These are phyloP conservation scores for Nicotiana noctiflora DNA, from an alignment of 257 asterid species.

Conservation along the genomic window DNA sequence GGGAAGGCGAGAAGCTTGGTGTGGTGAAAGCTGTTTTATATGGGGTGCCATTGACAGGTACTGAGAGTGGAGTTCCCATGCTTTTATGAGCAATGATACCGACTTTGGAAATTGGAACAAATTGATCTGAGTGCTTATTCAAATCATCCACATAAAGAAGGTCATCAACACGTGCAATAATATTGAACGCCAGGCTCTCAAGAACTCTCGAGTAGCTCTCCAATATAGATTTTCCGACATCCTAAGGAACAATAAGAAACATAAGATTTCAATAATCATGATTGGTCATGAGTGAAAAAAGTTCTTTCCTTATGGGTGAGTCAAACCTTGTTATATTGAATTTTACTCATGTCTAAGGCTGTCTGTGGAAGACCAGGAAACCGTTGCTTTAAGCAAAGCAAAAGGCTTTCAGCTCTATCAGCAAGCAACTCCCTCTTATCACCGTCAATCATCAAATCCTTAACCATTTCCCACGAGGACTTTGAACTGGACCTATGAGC, in stretches of 20 bases:
- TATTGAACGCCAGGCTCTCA: constrained; percentile 80
- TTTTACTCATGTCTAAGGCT: constrained; percentile 66
- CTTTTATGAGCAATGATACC: constrained; percentile 37
- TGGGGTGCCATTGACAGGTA: constrained; percentile 19
- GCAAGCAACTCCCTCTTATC: constrained; percentile 55
- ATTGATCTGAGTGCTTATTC: constrained; percentile 60
- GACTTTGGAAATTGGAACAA: constrained; percentile 46
- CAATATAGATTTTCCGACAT: constrained; percentile 69
- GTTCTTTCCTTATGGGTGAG: background rate
- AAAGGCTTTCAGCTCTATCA: constrained; percentile 63
- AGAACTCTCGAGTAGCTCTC: constrained; percentile 85
- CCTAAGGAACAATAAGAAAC: constrained; percentile 29
- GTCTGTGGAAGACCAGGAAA: constrained; percentile 88
- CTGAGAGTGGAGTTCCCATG: constrained; percentile 23
- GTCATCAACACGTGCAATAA: constrained; percentile 65
- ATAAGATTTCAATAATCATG: background rate
- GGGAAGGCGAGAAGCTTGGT: constrained; percentile 46
- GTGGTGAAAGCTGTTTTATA: constrained; percentile 45
- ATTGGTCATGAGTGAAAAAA: background rate
- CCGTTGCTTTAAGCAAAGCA: constrained; percentile 51
- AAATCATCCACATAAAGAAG: constrained; percentile 67
- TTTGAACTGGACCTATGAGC: constrained; percentile 44
- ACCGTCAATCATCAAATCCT: constrained; percentile 59
- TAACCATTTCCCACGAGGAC: constrained; percentile 77
- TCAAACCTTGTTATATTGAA: constrained; percentile 70